Base-by-base conservation (phyloP, 140 eudicot species). In the Anethum foeniculum region DNA sequence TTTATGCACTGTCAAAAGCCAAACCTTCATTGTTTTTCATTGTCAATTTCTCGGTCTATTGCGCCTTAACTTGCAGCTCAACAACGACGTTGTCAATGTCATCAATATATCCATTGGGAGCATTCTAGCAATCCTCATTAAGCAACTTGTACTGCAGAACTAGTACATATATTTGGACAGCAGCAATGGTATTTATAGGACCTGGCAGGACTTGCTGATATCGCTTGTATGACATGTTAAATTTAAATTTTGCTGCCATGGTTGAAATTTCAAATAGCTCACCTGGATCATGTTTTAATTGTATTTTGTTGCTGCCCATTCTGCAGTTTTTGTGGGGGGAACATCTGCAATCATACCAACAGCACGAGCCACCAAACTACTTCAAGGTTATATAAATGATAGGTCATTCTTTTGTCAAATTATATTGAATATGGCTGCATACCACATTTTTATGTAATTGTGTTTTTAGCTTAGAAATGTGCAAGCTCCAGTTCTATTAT, bases 21-120 rank as follows among this genome's bases (percentile, higher is more conserved):
- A 34, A 34, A 34, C 38, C 3, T 34, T 34, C 28, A n/a, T 65
- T n/a, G 9, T 32, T 68, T 14, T 23, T 23, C 16, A 16, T 43
- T 18, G 9, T 81, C 43, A 3, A 9, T 46, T 47, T 47, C 3
- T 1, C 79, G 28, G 41, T 41, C 49, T 28, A 46, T 25, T 77
- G 41, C 48, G 38, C 38, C 51, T 81, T 80, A 9, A 32, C 78
- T 77, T 90, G 88, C 88, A 95, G 99, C 99, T 95, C 76, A 95
- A 88, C 91, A 95, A 95, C 58, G 99, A 95, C 69, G 92, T 84
- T 39, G 99, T 95, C 54, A 95, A 95, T 71, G 88, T 95, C 75
- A 89, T 95, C 83, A 95, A 92, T 82, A 88, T 92, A 85, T 89
- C 99, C 68, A 86, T 92, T 44, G 99, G 99, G 38, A 88, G 95